Conservation (phyloP, 352 stramenopile genomes). For the Phytophthora meadii region DNA sequence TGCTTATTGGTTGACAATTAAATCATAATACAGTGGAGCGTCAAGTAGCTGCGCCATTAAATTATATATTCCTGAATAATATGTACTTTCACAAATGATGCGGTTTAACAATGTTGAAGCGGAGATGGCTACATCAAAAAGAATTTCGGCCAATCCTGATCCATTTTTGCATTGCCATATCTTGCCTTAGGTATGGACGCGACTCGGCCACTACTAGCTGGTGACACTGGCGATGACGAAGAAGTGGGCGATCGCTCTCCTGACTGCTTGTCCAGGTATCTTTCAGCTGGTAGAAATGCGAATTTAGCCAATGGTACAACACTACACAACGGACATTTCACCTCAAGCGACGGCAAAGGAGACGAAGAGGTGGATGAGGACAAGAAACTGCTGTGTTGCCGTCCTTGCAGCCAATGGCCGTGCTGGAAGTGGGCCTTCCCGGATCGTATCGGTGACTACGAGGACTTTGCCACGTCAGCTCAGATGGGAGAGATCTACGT, state of each 20-base stretch:
- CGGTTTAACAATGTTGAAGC: neutral
- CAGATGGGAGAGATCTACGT: slow-evolving; percentile 72
- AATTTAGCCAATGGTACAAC: slow-evolving; percentile 10
- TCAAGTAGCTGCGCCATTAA: no score
- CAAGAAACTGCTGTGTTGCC: slow-evolving; percentile 24
- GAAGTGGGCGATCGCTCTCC: slow-evolving; percentile 16
- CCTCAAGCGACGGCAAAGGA: slow-evolving; percentile 24
- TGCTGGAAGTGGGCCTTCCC: slow-evolving; percentile 77
- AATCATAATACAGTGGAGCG: neutral
- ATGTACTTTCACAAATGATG: no score
- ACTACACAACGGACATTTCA: slow-evolving; percentile 28
- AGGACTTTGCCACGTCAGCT: slow-evolving; percentile 67
- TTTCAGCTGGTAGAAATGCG: slow-evolving; percentile 21
- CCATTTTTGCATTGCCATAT: slow-evolving; percentile 6
- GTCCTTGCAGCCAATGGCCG: slow-evolving; percentile 47
- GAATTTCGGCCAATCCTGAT: slow-evolving; percentile 21
- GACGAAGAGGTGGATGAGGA: slow-evolving; percentile 30
- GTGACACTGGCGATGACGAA: slow-evolving; percentile 41
- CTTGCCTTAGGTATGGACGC: slow-evolving; percentile 50
- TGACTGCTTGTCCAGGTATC: slow-evolving; percentile 35
- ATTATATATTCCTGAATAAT: no score
- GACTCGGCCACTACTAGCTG: slow-evolving; percentile 53
- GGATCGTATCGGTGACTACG: slow-evolving; percentile 62
- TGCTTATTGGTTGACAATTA: neutral
- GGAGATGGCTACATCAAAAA: neutral